phyloP scores from a whole-genome alignment of 1,284 basidiomycete genomes.

The Schizophyllum commune region DNA sequence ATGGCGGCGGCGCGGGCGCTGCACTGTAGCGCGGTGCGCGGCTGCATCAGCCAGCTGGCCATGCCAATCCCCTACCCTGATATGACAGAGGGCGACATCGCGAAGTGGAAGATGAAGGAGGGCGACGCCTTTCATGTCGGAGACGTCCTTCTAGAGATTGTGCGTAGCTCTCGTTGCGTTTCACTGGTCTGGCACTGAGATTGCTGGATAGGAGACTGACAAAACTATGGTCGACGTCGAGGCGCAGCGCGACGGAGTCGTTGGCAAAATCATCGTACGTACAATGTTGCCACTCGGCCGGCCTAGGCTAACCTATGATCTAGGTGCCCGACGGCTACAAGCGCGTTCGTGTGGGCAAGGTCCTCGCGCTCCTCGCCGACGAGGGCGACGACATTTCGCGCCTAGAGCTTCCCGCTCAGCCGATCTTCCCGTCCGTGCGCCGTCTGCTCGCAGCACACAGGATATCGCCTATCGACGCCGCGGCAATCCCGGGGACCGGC shows the following conservation, averaged over 20 bases:
- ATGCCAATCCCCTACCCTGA: conserved; percentile 99
- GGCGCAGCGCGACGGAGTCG: conserved; percentile 90
- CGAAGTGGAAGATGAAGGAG: conserved; percentile 35
- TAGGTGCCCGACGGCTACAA: conserved; percentile 64
- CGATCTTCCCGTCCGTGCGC: conserved; percentile 72
- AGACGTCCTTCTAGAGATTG: conserved; percentile 36
- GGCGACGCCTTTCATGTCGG: conserved; percentile 33
- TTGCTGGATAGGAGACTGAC: conserved; percentile 61
- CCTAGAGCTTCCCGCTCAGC: conserved; percentile 65
- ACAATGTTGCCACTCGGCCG: not conserved
- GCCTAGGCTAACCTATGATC: not conserved
- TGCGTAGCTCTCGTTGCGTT: conserved; percentile 20
- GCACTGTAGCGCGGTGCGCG: not conserved
- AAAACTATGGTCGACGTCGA: conserved; percentile 99
- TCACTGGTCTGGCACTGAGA: not conserved
- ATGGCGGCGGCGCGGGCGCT: not conserved
- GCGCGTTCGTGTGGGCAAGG: conserved; percentile 79
- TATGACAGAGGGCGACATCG: conserved; percentile 35
- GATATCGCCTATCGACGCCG: conserved; percentile 35
- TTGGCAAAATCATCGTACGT: conserved; percentile 84
- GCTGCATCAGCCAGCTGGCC: not conserved
- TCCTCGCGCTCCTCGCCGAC: conserved; percentile 94
- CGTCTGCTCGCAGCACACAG: conserved; percentile 58
- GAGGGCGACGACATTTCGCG: conserved; percentile 93
- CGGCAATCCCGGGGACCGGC: conserved; percentile 70